Conservation (phyloP, 768 basidiomycete genomes). For the Xanthoconium stramineum region DNA sequence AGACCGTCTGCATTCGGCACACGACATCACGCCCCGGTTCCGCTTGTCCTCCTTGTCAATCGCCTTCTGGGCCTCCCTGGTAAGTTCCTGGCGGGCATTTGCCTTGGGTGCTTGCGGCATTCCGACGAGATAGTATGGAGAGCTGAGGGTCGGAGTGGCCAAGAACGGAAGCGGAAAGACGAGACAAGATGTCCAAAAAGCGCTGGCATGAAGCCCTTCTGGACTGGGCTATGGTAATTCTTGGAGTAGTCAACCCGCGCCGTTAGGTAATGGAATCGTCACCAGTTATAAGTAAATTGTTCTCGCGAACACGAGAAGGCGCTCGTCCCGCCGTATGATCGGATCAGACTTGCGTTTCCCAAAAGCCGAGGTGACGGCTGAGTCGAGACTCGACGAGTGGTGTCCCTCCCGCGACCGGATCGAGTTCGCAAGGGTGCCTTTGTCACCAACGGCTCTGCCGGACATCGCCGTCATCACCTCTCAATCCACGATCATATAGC, state of each 20-base stretch:
- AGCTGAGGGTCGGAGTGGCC: background rate
- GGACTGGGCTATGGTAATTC: conserved; percentile 4
- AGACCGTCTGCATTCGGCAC: conserved; percentile 64
- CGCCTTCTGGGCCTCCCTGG: conserved; percentile 40
- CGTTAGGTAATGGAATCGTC: conserved; percentile 11
- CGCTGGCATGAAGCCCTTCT: conserved; percentile 6
- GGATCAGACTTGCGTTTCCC: background rate
- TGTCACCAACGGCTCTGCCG: background rate
- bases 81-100: conserved; percentile 35
- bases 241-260: background rate
- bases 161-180: background rate
- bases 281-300: background rate
- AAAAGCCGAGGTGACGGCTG: too few relatives aligned
- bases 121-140: background rate
- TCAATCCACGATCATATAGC: conserved; percentile 13
- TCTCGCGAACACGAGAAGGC: background rate
- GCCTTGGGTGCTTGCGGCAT: conserved; percentile 54
- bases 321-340: background rate
- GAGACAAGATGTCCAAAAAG: background rate
- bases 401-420: background rate
- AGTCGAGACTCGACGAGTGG: too few relatives aligned
- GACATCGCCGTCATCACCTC: background rate
- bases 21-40: conserved; percentile 50
- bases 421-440: background rate
- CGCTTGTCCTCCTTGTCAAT: conserved; percentile 68